phyloP scores from a whole-genome alignment of 768 basidiomycete species.

The Suillus bovinus region DNA sequence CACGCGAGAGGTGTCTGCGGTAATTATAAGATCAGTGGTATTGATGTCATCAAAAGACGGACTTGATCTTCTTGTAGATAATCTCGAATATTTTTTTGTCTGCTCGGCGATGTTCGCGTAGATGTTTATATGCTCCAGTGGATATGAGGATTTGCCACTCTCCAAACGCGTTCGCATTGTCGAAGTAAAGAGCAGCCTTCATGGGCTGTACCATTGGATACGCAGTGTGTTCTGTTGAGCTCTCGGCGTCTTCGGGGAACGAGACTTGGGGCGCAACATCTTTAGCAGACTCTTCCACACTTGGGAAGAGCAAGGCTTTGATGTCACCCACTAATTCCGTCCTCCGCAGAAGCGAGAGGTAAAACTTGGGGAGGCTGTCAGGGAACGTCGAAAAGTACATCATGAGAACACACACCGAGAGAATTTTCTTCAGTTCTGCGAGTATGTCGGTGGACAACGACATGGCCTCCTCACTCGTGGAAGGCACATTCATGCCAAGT shows the following conservation, averaged over 20 bases:
- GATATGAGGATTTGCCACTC: slow-evolving; percentile 63
- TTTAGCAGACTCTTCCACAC: not conserved
- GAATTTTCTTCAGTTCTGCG: slow-evolving; percentile 23
- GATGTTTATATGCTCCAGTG: slow-evolving; percentile 47
- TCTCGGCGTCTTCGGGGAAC: not conserved
- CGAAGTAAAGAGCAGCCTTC: slow-evolving; percentile 61
- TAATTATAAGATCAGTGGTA: not conserved
- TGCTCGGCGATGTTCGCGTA: slow-evolving; percentile 47
- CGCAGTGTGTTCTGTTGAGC: slow-evolving; percentile 20
- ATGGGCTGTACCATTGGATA: slow-evolving; percentile 54
- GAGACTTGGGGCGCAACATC: not conserved
- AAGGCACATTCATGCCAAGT: slow-evolving; percentile 30
- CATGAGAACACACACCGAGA: slow-evolving; percentile 28
- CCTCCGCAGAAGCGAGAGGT: slow-evolving; percentile 21
- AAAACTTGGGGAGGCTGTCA: slow-evolving; percentile 20
- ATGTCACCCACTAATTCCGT: slow-evolving; percentile 14
- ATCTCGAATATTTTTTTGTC: slow-evolving; percentile 50
- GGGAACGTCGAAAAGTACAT: not conserved
- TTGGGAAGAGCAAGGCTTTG: slow-evolving; percentile 8
- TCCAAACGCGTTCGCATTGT: slow-evolving; percentile 59
- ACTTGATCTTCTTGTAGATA: slow-evolving; percentile 71
- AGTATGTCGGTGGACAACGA: slow-evolving; percentile 20
- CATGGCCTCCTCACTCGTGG: slow-evolving; percentile 19
- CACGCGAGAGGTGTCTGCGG: slow-evolving; percentile 64
- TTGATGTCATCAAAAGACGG: slow-evolving; percentile 14